Percentiles rank a stretch among this genome's conserved stretches.
These are phyloP conservation scores for Camellia oleifera DNA, from an alignment of 179 eudicot genomes.

Conservation along the genomic window DNA sequence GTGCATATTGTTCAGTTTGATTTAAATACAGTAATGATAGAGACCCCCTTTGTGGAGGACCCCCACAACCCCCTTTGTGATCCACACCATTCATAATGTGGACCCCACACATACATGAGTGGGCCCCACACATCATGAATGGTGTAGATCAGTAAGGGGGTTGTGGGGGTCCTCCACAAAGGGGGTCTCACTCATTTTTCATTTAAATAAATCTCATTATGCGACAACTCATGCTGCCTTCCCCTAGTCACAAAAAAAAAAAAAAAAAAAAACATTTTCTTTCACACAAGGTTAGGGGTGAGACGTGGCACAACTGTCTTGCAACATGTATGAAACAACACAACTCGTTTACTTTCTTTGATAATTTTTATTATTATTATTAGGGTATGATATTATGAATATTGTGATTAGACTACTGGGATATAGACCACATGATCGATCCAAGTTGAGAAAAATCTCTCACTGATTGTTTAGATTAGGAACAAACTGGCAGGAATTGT, in stretches of 20 bases:
- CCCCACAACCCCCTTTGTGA: too few species aligned
- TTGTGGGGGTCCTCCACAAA: too few species aligned
- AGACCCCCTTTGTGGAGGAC: too few species aligned
- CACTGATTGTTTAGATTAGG: background rate
- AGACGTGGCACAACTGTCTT: background rate
- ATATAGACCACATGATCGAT: background rate
- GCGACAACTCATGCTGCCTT: background rate
- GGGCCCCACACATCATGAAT: too few species aligned
- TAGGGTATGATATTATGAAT: background rate
- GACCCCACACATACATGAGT: too few species aligned
- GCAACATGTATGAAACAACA: background rate
- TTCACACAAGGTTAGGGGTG: background rate
- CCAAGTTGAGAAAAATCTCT: background rate
- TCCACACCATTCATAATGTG: too few species aligned
- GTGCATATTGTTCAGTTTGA: background rate
- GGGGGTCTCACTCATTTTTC: too few species aligned
- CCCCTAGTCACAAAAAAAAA: background rate
- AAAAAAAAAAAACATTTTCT: background rate
- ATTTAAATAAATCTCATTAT: background rate
- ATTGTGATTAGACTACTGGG: background rate
- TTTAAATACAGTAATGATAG: too few species aligned
- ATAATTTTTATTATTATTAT: too few species aligned
- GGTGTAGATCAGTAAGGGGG: too few species aligned
- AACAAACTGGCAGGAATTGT: constrained; percentile 5
- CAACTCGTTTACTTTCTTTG: background rate